phyloP scores from a whole-genome alignment of 129 eudicot genomes.

The Helianthus annuus region HanXRQr2.0-SUNRISE NC_035438.2:56941245-56941744 shows the following conservation, averaged over 20 bases:
- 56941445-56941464: not conserved
- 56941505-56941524: not conserved
- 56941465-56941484: not conserved
- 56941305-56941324: conserved; percentile 78
- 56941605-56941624: not conserved
- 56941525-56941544: not conserved
- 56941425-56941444: not conserved
- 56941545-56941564: too few relatives aligned
- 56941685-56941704: conserved; percentile 84
- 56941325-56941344: conserved; percentile 81
- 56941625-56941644: conserved; percentile 59
- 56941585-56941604: conserved; percentile 4
- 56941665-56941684: conserved; percentile 94
- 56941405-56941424: too few relatives aligned
- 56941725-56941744: conserved; percentile 95
- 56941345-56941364: conserved; percentile 45
- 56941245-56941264: conserved; percentile 94
- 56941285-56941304: conserved; percentile 76
- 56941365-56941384: not conserved
- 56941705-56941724: conserved; percentile 89
- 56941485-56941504: not conserved
- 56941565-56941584: not conserved
- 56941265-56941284: conserved; percentile 87
- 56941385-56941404: not conserved
- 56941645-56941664: conserved; percentile 96